A percentile compares a stretch with the other conserved stretches of the same genome.
Evolutionary conservation across 495 filamentous ascomycete genomes (phyloP).

Genomic region (Annulohypoxylon bovei): DNA sequence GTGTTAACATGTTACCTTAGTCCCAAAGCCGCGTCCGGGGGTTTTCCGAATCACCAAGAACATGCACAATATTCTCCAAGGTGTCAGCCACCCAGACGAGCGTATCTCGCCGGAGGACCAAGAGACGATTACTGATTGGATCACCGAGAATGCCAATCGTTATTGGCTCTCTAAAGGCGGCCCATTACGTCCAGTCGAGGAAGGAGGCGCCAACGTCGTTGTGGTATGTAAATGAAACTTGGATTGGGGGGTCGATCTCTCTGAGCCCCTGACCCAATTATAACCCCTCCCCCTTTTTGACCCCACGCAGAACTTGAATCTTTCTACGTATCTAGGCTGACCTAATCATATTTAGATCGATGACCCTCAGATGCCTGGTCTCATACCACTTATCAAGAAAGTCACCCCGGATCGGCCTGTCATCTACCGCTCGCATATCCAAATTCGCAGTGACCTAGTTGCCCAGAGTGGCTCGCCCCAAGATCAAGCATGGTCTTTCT

Average conservation of each 20-base stretch:
- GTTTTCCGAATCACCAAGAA: conserved; percentile 91
- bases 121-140: conserved; percentile 73
- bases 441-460: conserved; percentile 81
- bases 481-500: conserved; percentile 77
- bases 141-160: conserved; percentile 76
- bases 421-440: conserved; percentile 85
- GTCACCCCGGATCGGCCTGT: conserved; percentile 78
- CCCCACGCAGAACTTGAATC: too few species aligned
- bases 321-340: neutral
- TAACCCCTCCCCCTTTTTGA: neutral
- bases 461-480: conserved; percentile 70
- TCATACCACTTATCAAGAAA: conserved; percentile 81
- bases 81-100: conserved; percentile 71
- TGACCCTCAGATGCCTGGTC: conserved; percentile 86
- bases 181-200: conserved; percentile 69
- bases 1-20: conserved; percentile 62
- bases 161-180: conserved; percentile 79
- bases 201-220: conserved; percentile 83
- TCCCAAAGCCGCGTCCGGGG: conserved; percentile 84
- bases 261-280: neutral
- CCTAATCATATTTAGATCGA: conserved; percentile 62
- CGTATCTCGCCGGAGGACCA: conserved; percentile 70
- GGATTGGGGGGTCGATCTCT: neutral
- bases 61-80: conserved; percentile 93
- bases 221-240: conserved; percentile 59